Evolutionary conservation across 1,139 yeast species (phyloP).

Genomic region (Blastobotrys capitulatus): DNA sequence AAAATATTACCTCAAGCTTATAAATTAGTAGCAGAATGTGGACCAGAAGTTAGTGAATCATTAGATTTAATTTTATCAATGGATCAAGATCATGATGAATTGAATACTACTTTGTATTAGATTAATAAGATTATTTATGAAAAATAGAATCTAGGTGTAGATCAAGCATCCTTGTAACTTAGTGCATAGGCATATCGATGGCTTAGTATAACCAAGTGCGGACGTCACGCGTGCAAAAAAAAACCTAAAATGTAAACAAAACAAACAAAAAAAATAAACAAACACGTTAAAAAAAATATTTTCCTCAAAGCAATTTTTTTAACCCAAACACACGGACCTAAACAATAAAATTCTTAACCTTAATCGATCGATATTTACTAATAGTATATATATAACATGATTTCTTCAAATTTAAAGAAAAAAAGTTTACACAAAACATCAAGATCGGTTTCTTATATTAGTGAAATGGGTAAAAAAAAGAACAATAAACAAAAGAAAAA

Average conservation of each 20-base stretch:
- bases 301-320: not conserved
- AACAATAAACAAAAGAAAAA: not conserved
- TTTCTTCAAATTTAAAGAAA: not conserved
- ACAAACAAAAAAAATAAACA: not conserved
- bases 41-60: constrained; percentile 21
- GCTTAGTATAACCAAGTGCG: too few species aligned
- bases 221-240: not conserved
- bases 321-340: not conserved
- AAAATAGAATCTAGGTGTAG: too few species aligned
- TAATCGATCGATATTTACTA: too few species aligned
- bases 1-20: constrained; percentile 30
- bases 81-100: constrained; percentile 11
- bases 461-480: constrained; percentile 10
- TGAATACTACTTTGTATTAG: constrained; percentile 8
- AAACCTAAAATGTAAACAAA: not conserved
- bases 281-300: not conserved
- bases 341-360: not conserved
- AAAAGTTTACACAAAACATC: not conserved
- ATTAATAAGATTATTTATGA: too few species aligned
- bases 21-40: constrained; percentile 23
- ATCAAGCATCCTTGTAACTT: too few species aligned
- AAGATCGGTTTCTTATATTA: not conserved
- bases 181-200: too few species aligned
- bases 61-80: constrained; percentile 16
- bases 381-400: not conserved